phyloP scores from a whole-genome alignment of 768 basidiomycete genomes.

The Suillus tomentosus region DNA sequence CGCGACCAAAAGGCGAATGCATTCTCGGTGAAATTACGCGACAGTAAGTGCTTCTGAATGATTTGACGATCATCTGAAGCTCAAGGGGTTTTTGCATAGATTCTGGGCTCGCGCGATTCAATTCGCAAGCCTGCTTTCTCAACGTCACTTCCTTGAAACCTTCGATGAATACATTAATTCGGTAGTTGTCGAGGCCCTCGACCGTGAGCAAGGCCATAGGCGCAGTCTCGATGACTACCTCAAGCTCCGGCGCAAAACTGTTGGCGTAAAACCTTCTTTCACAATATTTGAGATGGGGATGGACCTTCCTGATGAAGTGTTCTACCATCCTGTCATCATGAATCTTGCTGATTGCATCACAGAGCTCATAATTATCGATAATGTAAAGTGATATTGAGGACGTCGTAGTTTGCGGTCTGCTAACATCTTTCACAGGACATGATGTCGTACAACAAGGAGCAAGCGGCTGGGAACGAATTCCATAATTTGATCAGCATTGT shows the following conservation, averaged over 20 bases:
- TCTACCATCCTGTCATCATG: constrained; percentile 25
- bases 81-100: not conserved
- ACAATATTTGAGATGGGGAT: constrained; percentile 31
- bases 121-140: not conserved
- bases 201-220: constrained; percentile 16
- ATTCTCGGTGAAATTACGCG: constrained; percentile 13
- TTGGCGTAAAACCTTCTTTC: constrained; percentile 33
- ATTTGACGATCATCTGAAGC: constrained; percentile 10
- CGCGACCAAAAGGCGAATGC: constrained; percentile 3
- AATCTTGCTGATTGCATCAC: constrained; percentile 12
- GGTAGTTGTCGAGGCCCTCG: constrained; percentile 8
- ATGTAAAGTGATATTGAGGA: constrained; percentile 18
- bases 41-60: constrained; percentile 28
- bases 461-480: constrained; percentile 30
- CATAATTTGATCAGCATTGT: constrained; percentile 39
- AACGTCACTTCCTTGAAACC: not conserved
- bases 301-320: constrained; percentile 35
- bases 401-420: not conserved
- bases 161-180: constrained; percentile 1
- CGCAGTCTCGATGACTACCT: constrained; percentile 35
- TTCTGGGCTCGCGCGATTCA: constrained; percentile 12
- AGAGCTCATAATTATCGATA: constrained; percentile 27
- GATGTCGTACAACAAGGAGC: constrained; percentile 40
- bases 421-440: constrained; percentile 31
- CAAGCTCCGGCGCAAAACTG: constrained; percentile 31